phyloP scores from a whole-genome alignment of 2,329 filamentous ascomycete genomes.

The Diaporthe sp. region DNA sequence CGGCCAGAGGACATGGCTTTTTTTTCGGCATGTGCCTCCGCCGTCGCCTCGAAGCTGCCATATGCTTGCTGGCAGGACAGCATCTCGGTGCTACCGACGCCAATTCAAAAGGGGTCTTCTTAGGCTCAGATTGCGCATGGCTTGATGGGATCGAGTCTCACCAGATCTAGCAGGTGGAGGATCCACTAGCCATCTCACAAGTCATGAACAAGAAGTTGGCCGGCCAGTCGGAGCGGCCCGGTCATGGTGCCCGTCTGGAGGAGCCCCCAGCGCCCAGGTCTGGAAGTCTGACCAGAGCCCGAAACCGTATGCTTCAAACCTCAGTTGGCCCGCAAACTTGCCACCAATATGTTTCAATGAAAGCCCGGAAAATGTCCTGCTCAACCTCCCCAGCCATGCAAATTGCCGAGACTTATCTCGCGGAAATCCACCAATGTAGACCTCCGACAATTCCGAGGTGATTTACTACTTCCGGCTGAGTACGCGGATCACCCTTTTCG shows the following conservation, averaged over 20 bases:
- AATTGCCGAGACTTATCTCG: slow-evolving; percentile 18
- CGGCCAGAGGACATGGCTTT: slow-evolving; percentile 20
- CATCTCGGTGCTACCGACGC: slow-evolving; percentile 40
- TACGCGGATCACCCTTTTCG: slow-evolving; percentile 5
- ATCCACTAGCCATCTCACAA: slow-evolving; percentile 11
- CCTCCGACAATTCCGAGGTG: slow-evolving; percentile 17
- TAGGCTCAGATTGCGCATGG: slow-evolving; percentile 42
- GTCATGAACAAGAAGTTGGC: slow-evolving; percentile 13
- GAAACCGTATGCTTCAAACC: slow-evolving; percentile 15
- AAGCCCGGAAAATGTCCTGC: slow-evolving; percentile 16
- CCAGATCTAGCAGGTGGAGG: slow-evolving; percentile 39
- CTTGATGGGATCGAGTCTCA: slow-evolving; percentile 40
- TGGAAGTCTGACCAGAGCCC: slow-evolving; percentile 20
- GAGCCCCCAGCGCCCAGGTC: not conserved
- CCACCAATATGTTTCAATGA: slow-evolving; percentile 21
- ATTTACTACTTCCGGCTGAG: slow-evolving; percentile 4
- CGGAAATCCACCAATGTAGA: not conserved
- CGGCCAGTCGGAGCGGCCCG: slow-evolving; percentile 38
- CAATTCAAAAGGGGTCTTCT: slow-evolving; percentile 37
- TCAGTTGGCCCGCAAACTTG: slow-evolving; percentile 11
- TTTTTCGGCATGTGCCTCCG: slow-evolving; percentile 24
- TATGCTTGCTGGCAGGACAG: slow-evolving; percentile 32
- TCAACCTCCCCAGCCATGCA: slow-evolving; percentile 6
- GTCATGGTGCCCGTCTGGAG: not conserved
- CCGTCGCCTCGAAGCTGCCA: slow-evolving; percentile 9